Conservation (phyloP, 495 filamentous ascomycete species). For the Aspergillus funiculosus region DNA sequence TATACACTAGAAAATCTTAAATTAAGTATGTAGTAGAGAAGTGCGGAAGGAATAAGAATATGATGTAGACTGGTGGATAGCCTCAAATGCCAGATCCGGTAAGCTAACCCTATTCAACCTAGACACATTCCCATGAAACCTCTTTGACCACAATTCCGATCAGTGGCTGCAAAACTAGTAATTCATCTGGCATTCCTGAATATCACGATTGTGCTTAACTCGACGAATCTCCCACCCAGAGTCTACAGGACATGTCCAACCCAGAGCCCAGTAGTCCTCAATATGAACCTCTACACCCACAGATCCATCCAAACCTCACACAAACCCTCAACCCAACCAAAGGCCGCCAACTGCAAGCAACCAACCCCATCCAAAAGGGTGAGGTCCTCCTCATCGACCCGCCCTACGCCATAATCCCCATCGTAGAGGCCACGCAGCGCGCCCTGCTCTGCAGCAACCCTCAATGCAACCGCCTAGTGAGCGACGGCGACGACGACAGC, state of each 20-base stretch:
- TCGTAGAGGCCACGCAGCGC: constrained; percentile 19
- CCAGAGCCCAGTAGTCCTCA: background rate
- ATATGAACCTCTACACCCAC: background rate
- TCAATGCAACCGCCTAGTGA: constrained; percentile 24
- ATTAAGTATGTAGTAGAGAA: no score
- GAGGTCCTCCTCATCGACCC: constrained; percentile 30
- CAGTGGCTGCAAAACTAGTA: no score
- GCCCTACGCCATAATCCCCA: constrained; percentile 34
- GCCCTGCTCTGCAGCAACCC: constrained; percentile 33
- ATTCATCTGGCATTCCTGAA: no score
- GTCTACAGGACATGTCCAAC: background rate
- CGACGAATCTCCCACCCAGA: no score
- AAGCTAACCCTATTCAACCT: no score
- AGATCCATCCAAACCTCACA: constrained; percentile 34
- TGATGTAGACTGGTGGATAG: no score
- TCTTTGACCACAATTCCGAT: no score
- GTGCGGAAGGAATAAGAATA: no score
- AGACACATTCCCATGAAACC: no score
- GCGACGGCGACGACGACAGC: constrained; percentile 5
- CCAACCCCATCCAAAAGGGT: constrained; percentile 24
- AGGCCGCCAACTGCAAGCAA: constrained; percentile 33
- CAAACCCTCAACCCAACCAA: constrained; percentile 30
- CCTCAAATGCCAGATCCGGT: no score
- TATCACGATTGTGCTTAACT: no score
- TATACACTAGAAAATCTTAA: no score